These are phyloP conservation scores for Heliamphora pulchella DNA, from an alignment of 179 eudicot genomes.

Conservation along the genomic window DNA sequence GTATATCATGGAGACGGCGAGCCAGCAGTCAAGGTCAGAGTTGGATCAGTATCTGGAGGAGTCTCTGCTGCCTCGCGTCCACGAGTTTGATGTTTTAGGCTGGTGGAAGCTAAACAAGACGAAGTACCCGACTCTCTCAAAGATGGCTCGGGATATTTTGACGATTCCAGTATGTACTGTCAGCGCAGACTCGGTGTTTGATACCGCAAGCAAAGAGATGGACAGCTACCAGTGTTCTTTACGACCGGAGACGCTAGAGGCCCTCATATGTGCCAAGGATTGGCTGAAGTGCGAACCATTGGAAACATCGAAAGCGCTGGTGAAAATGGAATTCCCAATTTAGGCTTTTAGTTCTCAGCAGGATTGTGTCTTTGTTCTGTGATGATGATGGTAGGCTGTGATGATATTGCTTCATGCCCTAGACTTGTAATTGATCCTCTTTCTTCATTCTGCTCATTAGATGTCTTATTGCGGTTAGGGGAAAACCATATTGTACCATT, in stretches of 20 bases:
- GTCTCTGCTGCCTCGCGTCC: conserved; percentile 72
- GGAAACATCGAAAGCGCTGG: conserved; percentile 23
- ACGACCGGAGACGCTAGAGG: conserved; percentile 76
- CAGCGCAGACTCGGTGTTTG: conserved; percentile 29
- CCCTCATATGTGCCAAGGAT: conserved; percentile 83
- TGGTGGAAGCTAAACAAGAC: conserved; percentile 91
- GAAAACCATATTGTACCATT: not conserved
- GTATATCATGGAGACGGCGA: conserved; percentile 68
- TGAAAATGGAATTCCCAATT: conserved; percentile 46
- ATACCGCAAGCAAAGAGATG: conserved; percentile 57
- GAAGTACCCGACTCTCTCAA: conserved; percentile 77
- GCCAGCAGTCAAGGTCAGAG: conserved; percentile 63
- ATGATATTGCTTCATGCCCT: not conserved
- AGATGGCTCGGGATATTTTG: conserved; percentile 83
- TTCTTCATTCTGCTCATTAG: not conserved
- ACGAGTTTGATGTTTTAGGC: conserved; percentile 75
- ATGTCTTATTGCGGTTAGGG: not conserved
- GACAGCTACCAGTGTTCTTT: conserved; percentile 69
- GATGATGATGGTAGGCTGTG: not conserved
- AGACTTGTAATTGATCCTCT: not conserved
- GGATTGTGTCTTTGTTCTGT: not conserved
- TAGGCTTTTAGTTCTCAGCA: conserved; percentile 12
- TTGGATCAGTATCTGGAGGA: conserved; percentile 92
- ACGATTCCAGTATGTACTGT: conserved; percentile 57
- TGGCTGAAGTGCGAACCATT: conserved; percentile 40